Evolutionary conservation across 2,329 filamentous ascomycete genomes (phyloP).

Genomic region (Immersiporthe knoxdaviesiana): DNA sequence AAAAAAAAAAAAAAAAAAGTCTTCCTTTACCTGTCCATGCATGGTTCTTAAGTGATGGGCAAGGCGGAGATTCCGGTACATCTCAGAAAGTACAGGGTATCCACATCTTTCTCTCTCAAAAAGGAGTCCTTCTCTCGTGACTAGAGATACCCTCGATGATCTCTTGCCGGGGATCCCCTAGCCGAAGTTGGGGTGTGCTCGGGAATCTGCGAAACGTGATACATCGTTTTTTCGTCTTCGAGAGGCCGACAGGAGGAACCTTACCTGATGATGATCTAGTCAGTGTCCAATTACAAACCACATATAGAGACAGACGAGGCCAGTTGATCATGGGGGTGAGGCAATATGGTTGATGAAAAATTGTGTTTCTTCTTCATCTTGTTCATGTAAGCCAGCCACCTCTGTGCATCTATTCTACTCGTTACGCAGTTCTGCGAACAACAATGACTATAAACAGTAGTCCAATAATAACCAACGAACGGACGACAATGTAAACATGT

Average conservation of each 20-base stretch:
- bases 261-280: neutral
- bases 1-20: too few species aligned
- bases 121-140: neutral
- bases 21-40: too few species aligned
- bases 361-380: neutral
- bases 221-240: neutral
- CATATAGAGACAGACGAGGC: neutral
- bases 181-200: neutral
- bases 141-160: neutral
- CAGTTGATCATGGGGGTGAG: too few species aligned
- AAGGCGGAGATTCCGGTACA: too few species aligned
- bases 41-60: neutral
- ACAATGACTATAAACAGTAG: slow-evolving; percentile 15
- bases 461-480: slow-evolving; percentile 10
- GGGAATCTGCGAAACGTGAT: neutral
- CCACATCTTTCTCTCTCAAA: neutral
- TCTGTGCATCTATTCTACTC: neutral
- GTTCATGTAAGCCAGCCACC: neutral
- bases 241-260: neutral
- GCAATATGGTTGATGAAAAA: neutral
- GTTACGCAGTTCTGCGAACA: neutral
- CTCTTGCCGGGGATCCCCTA: neutral
- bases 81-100: too few species aligned
- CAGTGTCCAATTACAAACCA: neutral
- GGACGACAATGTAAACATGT: slow-evolving; percentile 10